Base-by-base conservation (phyloP, 1,139 yeast species). In the Blastobotrys elegans region DNA sequence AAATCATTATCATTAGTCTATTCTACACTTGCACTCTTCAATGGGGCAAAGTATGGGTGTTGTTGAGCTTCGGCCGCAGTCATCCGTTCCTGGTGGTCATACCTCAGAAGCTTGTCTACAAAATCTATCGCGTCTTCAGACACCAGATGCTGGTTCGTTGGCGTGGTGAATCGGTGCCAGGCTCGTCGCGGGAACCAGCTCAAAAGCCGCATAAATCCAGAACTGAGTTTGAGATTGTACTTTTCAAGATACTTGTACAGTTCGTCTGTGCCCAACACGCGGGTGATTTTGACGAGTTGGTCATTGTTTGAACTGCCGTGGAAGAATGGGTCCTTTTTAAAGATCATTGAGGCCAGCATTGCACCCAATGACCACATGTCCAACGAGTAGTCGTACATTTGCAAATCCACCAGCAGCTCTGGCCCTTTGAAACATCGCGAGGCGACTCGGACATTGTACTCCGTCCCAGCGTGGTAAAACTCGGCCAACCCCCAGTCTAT, bases 401-500 rank as follows among this genome's bases (percentile, higher is more conserved):
- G 84, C 63, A 85, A 80, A 66, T 92, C 95, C n/a, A 92, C 95
- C 52, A 94, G 73, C 58, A 94, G 74, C 66, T 94, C 99, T 1
- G 99, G 99, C 26, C 97, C 98, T 69, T 94, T 94, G 71, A 88
- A 94, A 67, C 92, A 92, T 56, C 98, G 77, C n/a, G 96, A 87
- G 0, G 98, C 98, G 16, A 94, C 99, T 56, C 99, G 79, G 24
- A 92, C 98, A 60, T 94, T 94, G 67, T 90, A 92, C 61, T 89
- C 96, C 56, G 86, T 87, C 20, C 95, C 95, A 5, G 89, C 85
- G 64, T 94, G 98, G 66, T 94, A 94, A 63, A 90, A 92, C 67
- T 94, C 99, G 3, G 98, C 98, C 51, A 94, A 74, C 10, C 99
- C 99, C 98, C 98, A 94, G 71, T 94, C 99, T 56, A 94, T 94